Evolutionary conservation across 2,329 filamentous ascomycete genomes (phyloP).

Genomic region (Rhynchosporium secalis): DNA sequence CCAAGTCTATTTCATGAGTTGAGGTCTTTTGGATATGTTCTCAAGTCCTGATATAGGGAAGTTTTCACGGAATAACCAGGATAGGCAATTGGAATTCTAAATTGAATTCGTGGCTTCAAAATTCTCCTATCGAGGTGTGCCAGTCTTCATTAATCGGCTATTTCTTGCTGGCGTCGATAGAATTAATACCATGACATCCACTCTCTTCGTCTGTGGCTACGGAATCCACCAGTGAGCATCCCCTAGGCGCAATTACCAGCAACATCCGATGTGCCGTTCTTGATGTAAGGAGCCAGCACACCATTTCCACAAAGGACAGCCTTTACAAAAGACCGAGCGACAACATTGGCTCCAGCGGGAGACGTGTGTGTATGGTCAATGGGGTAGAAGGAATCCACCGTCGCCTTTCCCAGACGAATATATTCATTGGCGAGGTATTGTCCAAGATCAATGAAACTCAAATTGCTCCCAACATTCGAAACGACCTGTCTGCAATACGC

Average conservation of each 20-base stretch:
- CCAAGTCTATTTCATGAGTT: no score
- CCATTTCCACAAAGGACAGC: slow-evolving; percentile 40
- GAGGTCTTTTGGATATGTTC: no score
- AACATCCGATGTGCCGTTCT: slow-evolving; percentile 34
- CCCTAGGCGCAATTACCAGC: slow-evolving; percentile 30
- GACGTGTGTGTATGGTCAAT: slow-evolving; percentile 63
- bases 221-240: no score
- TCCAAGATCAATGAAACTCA: slow-evolving; percentile 59
- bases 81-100: no score
- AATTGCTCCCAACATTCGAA: slow-evolving; percentile 39
- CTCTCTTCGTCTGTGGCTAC: no score
- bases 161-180: no score
- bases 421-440: slow-evolving; percentile 53
- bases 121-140: no score
- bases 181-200: no score
- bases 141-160: no score
- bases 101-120: no score
- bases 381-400: slow-evolving; percentile 53
- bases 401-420: slow-evolving; percentile 47
- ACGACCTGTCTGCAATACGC: slow-evolving; percentile 53
- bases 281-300: slow-evolving; percentile 31
- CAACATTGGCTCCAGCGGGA: slow-evolving; percentile 52
- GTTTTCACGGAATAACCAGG: no score
- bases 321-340: slow-evolving; percentile 59
- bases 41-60: no score